These are phyloP conservation scores for Colletotrichum siamense DNA, from an alignment of 2,329 filamentous ascomycete genomes.

Conservation along the genomic window DNA sequence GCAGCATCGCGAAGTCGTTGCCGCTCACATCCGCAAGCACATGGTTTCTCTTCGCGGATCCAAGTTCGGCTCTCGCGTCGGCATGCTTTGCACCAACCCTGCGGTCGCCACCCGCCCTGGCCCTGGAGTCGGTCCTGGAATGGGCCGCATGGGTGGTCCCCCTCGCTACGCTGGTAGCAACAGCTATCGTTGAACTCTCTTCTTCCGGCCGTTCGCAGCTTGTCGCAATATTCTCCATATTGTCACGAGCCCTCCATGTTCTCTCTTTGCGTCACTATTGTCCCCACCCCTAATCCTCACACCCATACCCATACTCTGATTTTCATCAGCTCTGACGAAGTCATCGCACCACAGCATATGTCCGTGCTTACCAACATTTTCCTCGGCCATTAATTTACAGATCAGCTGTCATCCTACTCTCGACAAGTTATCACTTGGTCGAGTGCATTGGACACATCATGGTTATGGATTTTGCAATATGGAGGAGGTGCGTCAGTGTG, in stretches of 20 bases:
- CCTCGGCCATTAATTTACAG: conserved; percentile 57
- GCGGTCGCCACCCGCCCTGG: conserved; percentile 88
- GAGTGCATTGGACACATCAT: conserved; percentile 67
- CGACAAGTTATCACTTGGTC: conserved; percentile 51
- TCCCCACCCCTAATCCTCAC: background rate
- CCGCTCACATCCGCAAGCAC: conserved; percentile 94
- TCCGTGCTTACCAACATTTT: conserved; percentile 51
- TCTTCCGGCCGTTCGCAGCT: background rate
- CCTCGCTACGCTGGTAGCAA: conserved; percentile 54
- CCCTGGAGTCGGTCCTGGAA: conserved; percentile 74
- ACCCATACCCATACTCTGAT: conserved; percentile 24
- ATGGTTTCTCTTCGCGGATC: conserved; percentile 99
- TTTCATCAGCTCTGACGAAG: conserved; percentile 33
- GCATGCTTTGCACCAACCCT: conserved; percentile 98
- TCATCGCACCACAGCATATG: conserved; percentile 46
- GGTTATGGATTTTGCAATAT: conserved; percentile 66
- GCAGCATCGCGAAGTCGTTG: conserved; percentile 92
- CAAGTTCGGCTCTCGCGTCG: conserved; percentile 97
- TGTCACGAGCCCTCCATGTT: conserved; percentile 30
- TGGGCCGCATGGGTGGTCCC: conserved; percentile 63
- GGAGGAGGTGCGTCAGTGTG: conserved; percentile 22
- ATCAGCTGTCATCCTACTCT: conserved; percentile 65
- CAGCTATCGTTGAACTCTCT: conserved; percentile 57
- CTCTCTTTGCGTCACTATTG: conserved; percentile 13
- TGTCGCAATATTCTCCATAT: conserved; percentile 21